These are phyloP conservation scores for Vishniacozyma victoriae DNA, from an alignment of 768 basidiomycete genomes.

Conservation along the genomic window DNA sequence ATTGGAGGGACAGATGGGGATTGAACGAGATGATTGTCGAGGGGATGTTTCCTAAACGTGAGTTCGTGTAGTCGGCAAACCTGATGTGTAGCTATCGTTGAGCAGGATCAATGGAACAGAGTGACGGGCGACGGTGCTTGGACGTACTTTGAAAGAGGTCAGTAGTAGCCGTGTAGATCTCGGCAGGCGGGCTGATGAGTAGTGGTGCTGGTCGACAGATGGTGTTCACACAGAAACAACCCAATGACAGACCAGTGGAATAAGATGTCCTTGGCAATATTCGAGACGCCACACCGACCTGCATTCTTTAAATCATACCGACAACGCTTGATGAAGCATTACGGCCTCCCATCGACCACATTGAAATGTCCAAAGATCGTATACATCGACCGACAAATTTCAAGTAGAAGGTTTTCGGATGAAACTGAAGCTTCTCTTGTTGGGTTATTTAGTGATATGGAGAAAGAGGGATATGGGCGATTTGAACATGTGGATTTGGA, in stretches of 20 bases:
- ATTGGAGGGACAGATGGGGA: slow-evolving; percentile 19
- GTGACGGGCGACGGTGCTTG: slow-evolving; percentile 11
- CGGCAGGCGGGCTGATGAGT: neutral
- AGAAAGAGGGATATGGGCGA: slow-evolving; percentile 51
- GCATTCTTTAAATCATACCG: slow-evolving; percentile 11
- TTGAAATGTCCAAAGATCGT: slow-evolving; percentile 50
- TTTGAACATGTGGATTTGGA: slow-evolving; percentile 17
- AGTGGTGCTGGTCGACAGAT: slow-evolving; percentile 23
- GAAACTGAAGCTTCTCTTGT: slow-evolving; percentile 58
- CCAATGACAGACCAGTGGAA: slow-evolving; percentile 9
- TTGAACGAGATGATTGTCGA: slow-evolving; percentile 18
- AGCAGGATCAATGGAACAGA: slow-evolving; percentile 9
- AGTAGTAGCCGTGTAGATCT: neutral
- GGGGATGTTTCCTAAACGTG: slow-evolving; percentile 14
- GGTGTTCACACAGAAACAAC: slow-evolving; percentile 19
- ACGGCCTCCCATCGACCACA: neutral
- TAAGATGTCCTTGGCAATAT: slow-evolving; percentile 23
- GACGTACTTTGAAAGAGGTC: slow-evolving; percentile 20
- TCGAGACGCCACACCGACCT: slow-evolving; percentile 13
- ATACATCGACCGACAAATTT: slow-evolving; percentile 66
- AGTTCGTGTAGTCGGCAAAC: slow-evolving; percentile 1
- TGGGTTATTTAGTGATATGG: slow-evolving; percentile 49
- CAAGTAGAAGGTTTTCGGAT: slow-evolving; percentile 48
- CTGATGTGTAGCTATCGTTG: slow-evolving; percentile 2
- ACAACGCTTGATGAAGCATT: neutral